A percentile compares a stretch with the other conserved stretches of the same genome.
These are phyloP conservation scores for Vanrija sp. DNA, from an alignment of 1,284 basidiomycete genomes.

Conservation along the genomic window DNA sequence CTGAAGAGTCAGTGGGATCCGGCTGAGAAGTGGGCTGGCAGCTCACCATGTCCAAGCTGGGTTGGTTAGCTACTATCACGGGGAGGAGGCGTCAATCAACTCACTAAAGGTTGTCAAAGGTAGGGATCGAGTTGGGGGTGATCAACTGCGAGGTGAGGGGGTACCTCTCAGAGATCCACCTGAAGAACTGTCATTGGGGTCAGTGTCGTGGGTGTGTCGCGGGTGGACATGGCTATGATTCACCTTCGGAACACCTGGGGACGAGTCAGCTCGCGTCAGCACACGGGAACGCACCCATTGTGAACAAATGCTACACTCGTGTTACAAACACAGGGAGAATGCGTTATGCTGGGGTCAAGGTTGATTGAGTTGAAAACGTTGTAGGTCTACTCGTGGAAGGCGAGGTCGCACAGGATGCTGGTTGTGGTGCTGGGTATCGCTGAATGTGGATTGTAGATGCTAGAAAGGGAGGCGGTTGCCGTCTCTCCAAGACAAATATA, in stretches of 20 bases:
- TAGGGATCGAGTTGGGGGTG: conserved; percentile 72
- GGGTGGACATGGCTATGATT: background rate
- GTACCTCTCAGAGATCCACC: conserved; percentile 77
- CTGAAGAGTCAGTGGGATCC: conserved; percentile 50
- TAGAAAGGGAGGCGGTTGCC: background rate
- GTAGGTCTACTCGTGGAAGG: too few relatives aligned
- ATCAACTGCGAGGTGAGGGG: conserved; percentile 97
- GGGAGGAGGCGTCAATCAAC: conserved; percentile 6
- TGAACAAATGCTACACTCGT: conserved; percentile 11
- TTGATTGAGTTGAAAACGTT: too few relatives aligned
- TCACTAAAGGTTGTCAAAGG: conserved; percentile 52
- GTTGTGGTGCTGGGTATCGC: background rate
- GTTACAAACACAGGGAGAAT: background rate
- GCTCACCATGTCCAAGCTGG: conserved; percentile 38
- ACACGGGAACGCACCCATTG: conserved; percentile 24
- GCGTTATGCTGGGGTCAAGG: too few relatives aligned
- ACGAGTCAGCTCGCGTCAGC: background rate
- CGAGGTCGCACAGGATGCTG: background rate
- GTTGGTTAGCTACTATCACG: conserved; percentile 56
- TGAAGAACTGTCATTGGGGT: conserved; percentile 52
- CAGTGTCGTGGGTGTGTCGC: background rate
- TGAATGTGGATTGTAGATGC: background rate
- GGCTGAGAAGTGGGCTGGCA: background rate
- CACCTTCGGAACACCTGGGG: conserved; percentile 38
- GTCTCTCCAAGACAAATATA: too few relatives aligned